phyloP scores from a whole-genome alignment of 768 basidiomycete species.

The Suillus occidentalis region DNA sequence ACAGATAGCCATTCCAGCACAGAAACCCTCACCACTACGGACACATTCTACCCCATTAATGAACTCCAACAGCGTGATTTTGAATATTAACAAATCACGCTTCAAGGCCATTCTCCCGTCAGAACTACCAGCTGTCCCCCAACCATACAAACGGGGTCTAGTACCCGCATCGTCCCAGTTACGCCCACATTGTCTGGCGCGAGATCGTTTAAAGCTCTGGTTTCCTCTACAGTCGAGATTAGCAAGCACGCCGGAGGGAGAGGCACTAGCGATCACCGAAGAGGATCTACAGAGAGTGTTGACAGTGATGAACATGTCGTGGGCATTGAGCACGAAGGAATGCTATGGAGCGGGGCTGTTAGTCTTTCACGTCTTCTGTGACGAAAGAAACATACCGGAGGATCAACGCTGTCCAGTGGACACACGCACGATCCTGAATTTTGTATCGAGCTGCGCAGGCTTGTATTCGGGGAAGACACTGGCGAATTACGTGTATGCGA shows the following conservation, averaged over 20 bases:
- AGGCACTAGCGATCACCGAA: not conserved
- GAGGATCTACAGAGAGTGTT: not conserved
- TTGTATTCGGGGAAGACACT: too few species aligned
- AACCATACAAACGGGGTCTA: too few species aligned
- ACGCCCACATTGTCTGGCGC: constrained; percentile 22
- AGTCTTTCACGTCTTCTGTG: constrained; percentile 41
- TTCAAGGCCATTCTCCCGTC: too few species aligned
- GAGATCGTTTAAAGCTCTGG: constrained; percentile 29
- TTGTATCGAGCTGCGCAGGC: constrained; percentile 21
- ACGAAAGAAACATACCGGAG: constrained; percentile 31
- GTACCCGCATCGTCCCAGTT: too few species aligned
- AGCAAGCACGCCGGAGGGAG: too few species aligned
- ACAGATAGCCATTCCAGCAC: too few species aligned
- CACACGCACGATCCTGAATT: constrained; percentile 27
- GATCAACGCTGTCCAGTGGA: constrained; percentile 28
- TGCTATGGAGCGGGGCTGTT: constrained; percentile 41
- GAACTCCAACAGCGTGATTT: too few species aligned
- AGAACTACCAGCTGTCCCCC: too few species aligned
- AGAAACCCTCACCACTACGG: too few species aligned
- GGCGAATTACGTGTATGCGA: constrained; percentile 36
- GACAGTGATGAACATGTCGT: constrained; percentile 19
- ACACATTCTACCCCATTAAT: too few species aligned
- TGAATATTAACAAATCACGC: too few species aligned
- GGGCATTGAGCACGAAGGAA: constrained; percentile 30
- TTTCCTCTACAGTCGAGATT: not conserved